A percentile compares a stretch with the other conserved stretches of the same genome.
Conservation (phyloP, 2,329 filamentous ascomycete species). For the Colletotrichum gloeosporioides region DNA sequence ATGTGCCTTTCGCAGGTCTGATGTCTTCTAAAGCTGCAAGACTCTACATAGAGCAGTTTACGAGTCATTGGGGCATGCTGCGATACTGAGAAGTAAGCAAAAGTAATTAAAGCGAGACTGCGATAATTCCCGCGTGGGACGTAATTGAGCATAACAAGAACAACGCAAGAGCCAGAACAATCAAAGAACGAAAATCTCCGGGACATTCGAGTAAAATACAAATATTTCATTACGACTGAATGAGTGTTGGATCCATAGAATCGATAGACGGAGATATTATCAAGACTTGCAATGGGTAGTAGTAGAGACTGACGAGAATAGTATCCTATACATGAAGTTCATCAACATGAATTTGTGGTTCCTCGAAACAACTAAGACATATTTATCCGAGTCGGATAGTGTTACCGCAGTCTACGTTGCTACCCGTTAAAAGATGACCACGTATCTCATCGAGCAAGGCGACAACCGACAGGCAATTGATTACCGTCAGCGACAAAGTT, state of each 20-base stretch:
- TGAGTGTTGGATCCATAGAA: background rate
- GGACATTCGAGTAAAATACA: background rate
- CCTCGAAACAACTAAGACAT: background rate
- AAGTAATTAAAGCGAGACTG: background rate
- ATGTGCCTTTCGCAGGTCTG: background rate
- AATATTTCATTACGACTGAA: background rate
- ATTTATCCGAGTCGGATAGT: background rate
- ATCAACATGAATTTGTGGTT: background rate
- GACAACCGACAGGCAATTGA: background rate
- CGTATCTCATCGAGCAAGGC: background rate
- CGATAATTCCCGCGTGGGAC: background rate
- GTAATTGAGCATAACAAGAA: background rate
- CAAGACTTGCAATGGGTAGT: background rate
- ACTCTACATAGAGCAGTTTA: accelerated
- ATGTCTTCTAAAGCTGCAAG: background rate
- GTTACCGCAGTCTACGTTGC: accelerated
- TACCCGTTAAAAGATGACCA: background rate
- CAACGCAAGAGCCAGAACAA: background rate
- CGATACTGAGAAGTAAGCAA: background rate
- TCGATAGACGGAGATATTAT: background rate
- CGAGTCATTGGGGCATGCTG: background rate
- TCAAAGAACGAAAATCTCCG: background rate
- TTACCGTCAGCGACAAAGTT: background rate
- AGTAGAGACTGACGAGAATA: background rate
- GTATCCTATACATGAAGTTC: background rate